Base-by-base conservation (phyloP, 768 basidiomycete genomes). In the Naematelia aurantialba region DNA sequence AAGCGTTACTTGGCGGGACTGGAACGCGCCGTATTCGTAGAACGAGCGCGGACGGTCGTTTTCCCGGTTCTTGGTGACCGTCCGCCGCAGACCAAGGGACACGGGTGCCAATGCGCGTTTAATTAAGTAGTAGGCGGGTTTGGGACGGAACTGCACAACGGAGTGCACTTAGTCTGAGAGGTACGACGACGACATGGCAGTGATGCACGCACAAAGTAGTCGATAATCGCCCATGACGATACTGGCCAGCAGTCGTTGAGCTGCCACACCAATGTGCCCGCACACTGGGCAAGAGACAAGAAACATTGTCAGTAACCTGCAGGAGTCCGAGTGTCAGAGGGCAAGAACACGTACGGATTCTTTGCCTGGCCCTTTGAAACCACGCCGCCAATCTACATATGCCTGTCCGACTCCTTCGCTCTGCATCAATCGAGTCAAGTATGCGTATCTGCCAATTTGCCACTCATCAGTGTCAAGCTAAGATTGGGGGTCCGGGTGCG, bases 251-350 rank as follows among this genome's bases (percentile, higher is more conserved):
- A 92, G 71, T 91, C 69, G 70, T 81, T 78, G 67, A 90, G 86
- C 85, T 94, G 91, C 93, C 93, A 97, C 24, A 96, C 92, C 39
- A 97, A 82, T 29, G 91, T 93, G 46, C 91, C 91, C 3, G 91
- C 84, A 1, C 88, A 39, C 34, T 39, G 8, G n/a, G n/a, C n/a
- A n/a, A n/a, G n/a, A n/a, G n/a, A n/a, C n/a, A n/a, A n/a, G 17
- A 39, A 39, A 39, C 34, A 39, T 8, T 8, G 34, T 39, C 34
- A 39, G 17, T 39, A 39, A 8, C n/a, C n/a, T n/a, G n/a, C n/a
- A n/a, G 17, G 34, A 8, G 34, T 39, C 34, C 34, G 17, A 39
- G 8, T 8, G 34, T 39, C 8, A 8, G 8, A 39, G 17, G 17
- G 17, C 34, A 39, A 8, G 8, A 17, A 39, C 8, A 39, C 34